Base-by-base conservation (phyloP, 805 yeast species). In the Yarrowia osloensis region DNA sequence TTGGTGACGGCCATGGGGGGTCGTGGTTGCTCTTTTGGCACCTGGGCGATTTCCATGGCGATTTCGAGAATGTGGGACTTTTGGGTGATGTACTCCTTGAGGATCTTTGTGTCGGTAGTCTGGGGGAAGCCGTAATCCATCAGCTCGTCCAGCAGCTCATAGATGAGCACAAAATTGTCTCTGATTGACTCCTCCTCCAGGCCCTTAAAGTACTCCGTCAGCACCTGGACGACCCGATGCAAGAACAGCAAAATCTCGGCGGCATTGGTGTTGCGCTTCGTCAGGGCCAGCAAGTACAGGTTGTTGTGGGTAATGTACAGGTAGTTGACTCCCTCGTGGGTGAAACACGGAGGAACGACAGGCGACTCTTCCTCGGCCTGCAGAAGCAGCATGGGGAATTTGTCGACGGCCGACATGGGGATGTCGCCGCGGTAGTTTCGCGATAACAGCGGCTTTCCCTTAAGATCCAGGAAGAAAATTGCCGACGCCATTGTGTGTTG, bases 41-140 rank as follows among this genome's bases (percentile, higher is more conserved):
- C 37, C 59, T 49, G 59, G 42, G 66, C 66, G 19, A 61, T 29
- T 21, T 61, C 66, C 66, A 61, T 61, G 54, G 66, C 66, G 12
- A 73, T 72, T 33, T 76, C 77, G 26, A 83, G 78, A 65, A 78
- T 70, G 70, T 81, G 80, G 49, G 81, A 77, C 61, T 85, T 84
- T 61, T 87, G 81, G 68, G 89, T 87, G 70, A 89, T 87, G 73
- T 89, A 92, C 74, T 91, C 97, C 72, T 86, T 86, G 66, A 92
- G 80, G 13, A 92, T 84, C 70, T 88, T 88, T 63, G 86, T 84
- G 73, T 92, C 97, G 0, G 97, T 89, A 65, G 89, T 80, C 77
- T 92, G 97, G 1, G 91, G 86, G n/a, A 89, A 78, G 9, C 97
- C 97, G 76, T 84, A 89, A 76, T 92, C 97, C 85, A 90, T 84